Conservation (phyloP, 495 filamentous ascomycete species). For the Penicillium mononematosum region DNA sequence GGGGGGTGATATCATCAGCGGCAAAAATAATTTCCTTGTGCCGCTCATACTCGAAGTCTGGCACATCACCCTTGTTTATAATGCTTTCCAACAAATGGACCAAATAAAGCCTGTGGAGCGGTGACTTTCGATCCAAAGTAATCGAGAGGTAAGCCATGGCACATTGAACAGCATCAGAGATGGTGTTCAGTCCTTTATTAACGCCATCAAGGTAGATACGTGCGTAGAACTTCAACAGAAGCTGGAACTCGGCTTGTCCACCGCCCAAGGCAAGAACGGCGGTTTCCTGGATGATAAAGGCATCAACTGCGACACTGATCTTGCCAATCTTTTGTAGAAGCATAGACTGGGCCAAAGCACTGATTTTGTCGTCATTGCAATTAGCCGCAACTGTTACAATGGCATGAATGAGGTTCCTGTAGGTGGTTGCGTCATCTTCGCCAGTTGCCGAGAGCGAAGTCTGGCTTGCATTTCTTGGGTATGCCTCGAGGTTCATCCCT, state of each 20-base stretch:
- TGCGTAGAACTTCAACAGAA: constrained; percentile 78
- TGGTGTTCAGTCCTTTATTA: constrained; percentile 57
- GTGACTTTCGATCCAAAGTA: constrained; percentile 62
- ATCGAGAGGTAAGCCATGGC: constrained; percentile 77
- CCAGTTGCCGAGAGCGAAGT: constrained; percentile 69
- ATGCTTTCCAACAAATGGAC: constrained; percentile 82
- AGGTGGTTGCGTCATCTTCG: constrained; percentile 72
- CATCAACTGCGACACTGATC: constrained; percentile 71
- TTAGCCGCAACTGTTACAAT: constrained; percentile 81
- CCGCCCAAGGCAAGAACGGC: constrained; percentile 73
- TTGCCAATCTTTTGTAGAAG: constrained; percentile 89
- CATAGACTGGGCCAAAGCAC: constrained; percentile 92
- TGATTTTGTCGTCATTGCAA: constrained; percentile 86
- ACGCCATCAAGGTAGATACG: constrained; percentile 69
- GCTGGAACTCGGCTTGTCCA: constrained; percentile 73
- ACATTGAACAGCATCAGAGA: constrained; percentile 40
- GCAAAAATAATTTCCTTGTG: constrained; percentile 75
- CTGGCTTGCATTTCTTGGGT: constrained; percentile 70
- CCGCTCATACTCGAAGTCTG: constrained; percentile 56
- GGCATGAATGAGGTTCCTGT: constrained; percentile 80
- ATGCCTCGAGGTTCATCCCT: constrained; percentile 31
- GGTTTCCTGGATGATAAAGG: constrained; percentile 77
- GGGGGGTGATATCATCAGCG: constrained; percentile 76
- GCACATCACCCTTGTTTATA: constrained; percentile 80
- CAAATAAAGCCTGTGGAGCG: constrained; percentile 74